phyloP scores from a whole-genome alignment of 495 filamentous ascomycete genomes.

The Lichina pygmaea region DNA sequence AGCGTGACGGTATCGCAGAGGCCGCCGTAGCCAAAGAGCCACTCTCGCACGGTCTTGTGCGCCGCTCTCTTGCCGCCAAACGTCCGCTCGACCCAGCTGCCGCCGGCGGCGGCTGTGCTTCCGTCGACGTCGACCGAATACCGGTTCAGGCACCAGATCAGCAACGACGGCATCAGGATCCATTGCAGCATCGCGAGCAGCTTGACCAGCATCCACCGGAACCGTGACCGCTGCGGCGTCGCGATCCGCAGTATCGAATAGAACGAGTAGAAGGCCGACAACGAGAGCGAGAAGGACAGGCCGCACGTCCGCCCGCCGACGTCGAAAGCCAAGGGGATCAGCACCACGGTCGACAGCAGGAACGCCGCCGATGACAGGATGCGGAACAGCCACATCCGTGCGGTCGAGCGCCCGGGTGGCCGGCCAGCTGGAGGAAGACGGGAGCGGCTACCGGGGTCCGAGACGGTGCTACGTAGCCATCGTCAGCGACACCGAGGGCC shows the following conservation, averaged over 20 bases:
- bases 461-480: too few species aligned
- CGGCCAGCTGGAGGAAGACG: too few species aligned
- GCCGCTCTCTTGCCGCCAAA: constrained; percentile 40
- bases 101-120: constrained; percentile 8
- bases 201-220: constrained; percentile 37
- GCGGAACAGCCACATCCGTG: constrained; percentile 7
- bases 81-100: constrained; percentile 56
- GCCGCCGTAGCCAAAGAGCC: constrained; percentile 62
- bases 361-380: constrained; percentile 31
- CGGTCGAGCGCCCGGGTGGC: not conserved
- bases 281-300: constrained; percentile 66
- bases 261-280: constrained; percentile 71
- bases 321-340: constrained; percentile 87
- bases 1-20: constrained; percentile 52
- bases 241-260: constrained; percentile 64
- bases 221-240: constrained; percentile 39
- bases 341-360: constrained; percentile 67
- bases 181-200: constrained; percentile 52
- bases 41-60: constrained; percentile 38
- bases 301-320: constrained; percentile 86
- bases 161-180: constrained; percentile 49
- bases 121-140: constrained; percentile 68
- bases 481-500: too few species aligned
- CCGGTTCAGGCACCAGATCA: constrained; percentile 85
- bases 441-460: too few species aligned